A percentile compares a stretch with the other conserved stretches of the same genome.
These are phyloP conservation scores for Tricholoma matsutake DNA, from an alignment of 768 basidiomycete genomes.

Conservation along the genomic window DNA sequence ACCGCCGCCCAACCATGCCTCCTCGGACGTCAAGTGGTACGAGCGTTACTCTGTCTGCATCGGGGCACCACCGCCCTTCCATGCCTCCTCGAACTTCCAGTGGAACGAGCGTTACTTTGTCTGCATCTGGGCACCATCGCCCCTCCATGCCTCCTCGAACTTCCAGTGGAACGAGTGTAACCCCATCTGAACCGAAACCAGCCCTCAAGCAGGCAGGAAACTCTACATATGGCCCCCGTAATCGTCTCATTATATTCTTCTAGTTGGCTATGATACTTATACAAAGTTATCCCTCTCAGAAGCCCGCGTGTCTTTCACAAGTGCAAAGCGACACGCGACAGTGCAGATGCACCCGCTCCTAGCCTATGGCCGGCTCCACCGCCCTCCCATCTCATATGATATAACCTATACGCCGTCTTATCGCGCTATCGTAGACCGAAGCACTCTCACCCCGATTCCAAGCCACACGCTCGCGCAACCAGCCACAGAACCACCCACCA, in stretches of 20 bases:
- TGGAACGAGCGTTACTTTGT: constrained; percentile 34
- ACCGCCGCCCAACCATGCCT: constrained; percentile 26
- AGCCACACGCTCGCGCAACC: constrained; percentile 55
- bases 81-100: constrained; percentile 37
- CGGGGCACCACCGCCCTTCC: constrained; percentile 20
- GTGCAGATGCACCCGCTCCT: constrained; percentile 65
- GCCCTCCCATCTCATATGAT: constrained; percentile 63
- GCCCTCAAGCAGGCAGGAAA: constrained; percentile 42
- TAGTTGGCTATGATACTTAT: constrained; percentile 8
- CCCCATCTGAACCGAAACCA: constrained; percentile 40
- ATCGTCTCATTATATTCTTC: constrained; percentile 15
- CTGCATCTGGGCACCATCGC: constrained; percentile 20
- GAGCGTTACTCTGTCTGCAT: constrained; percentile 32
- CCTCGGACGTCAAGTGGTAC: constrained; percentile 38
- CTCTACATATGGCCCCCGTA: constrained; percentile 38
- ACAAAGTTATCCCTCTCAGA: constrained; percentile 21
- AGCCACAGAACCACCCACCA: constrained; percentile 60
- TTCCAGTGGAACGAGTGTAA: constrained; percentile 39
- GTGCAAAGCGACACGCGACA: constrained; percentile 32
- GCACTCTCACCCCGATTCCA: constrained; percentile 52
- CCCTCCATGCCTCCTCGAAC: constrained; percentile 33
- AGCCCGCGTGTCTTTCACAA: constrained; percentile 32
- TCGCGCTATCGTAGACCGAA: constrained; percentile 53
- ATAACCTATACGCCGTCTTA: constrained; percentile 54
- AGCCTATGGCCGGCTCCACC: constrained; percentile 51